These are phyloP conservation scores for Plasmodium knowlesi DNA, from an alignment of 169 alveolate species.

Conservation along the genomic window DNA sequence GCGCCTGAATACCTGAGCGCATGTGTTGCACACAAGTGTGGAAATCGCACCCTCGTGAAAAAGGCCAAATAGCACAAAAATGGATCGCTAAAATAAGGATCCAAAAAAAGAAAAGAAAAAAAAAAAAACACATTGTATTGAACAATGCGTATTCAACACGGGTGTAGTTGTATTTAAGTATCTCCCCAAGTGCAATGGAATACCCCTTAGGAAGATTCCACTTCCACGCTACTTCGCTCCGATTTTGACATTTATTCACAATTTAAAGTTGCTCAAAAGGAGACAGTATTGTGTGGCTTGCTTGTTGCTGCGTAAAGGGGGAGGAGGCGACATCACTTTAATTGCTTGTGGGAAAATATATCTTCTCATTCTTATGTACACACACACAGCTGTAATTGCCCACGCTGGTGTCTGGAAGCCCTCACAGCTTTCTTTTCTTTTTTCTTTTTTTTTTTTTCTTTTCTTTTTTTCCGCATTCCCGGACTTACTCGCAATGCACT, in stretches of 20 bases:
- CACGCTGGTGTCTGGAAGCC: background rate
- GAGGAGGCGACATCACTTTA: background rate
- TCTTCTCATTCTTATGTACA: background rate
- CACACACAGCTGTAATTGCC: background rate
- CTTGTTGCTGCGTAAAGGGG: slow-evolving; percentile 25
- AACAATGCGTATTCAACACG: background rate
- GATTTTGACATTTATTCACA: background rate
- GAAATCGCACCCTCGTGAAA: background rate
- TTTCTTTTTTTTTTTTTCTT: background rate
- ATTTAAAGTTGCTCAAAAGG: slow-evolving; percentile 4
- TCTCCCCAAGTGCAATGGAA: background rate
- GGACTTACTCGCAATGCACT: slow-evolving; percentile 9
- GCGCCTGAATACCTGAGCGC: background rate
- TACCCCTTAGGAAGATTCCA: background rate
- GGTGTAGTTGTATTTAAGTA: background rate
- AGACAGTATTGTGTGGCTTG: background rate
- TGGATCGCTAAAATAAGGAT: background rate
- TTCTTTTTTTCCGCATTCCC: background rate
- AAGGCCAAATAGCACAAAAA: background rate
- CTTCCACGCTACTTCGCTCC: background rate
- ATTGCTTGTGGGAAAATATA: background rate
- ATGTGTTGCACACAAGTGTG: background rate
- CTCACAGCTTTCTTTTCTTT: no score
- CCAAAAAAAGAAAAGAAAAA: background rate
- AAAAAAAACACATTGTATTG: background rate